Percentiles rank a stretch among this genome's conserved stretches.
phyloP scores from a whole-genome alignment of 352 stramenopile species.

The Phytophthora pini region DNA sequence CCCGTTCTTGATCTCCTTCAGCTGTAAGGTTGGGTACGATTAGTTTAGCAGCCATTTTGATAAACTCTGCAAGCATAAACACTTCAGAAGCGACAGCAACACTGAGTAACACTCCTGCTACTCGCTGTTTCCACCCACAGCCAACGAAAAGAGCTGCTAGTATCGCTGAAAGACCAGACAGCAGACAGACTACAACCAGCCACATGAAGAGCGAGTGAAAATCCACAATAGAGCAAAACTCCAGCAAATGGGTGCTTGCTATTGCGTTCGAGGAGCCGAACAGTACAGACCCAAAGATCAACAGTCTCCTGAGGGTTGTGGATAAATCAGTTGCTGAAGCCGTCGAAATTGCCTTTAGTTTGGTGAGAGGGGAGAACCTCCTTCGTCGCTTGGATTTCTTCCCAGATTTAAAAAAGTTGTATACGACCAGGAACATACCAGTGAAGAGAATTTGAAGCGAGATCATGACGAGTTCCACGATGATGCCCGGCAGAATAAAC shows the following conservation, averaged over 20 bases:
- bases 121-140: conserved; percentile 24
- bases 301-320: conserved; percentile 6
- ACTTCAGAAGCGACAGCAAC: conserved; percentile 19
- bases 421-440: conserved; percentile 16
- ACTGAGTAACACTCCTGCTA: conserved; percentile 28
- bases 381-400: conserved; percentile 21
- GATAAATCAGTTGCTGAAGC: neutral
- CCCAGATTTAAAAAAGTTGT: neutral
- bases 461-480: conserved; percentile 17
- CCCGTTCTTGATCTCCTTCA: conserved; percentile 7
- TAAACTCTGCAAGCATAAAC: conserved; percentile 26
- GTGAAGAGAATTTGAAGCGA: conserved; percentile 28
- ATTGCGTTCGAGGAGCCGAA: conserved; percentile 27
- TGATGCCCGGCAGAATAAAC: conserved; percentile 17
- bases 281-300: conserved; percentile 15
- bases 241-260: conserved; percentile 30
- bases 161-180: conserved; percentile 35
- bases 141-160: conserved; percentile 22
- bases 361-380: conserved; percentile 4
- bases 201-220: conserved; percentile 35
- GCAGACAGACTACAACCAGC: conserved; percentile 33
- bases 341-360: neutral
- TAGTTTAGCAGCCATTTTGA: conserved; percentile 20
- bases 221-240: conserved; percentile 38
- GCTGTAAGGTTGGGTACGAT: neutral